Base-by-base conservation (phyloP, 1,284 basidiomycete species). In the Ustilago sp. region DNA sequence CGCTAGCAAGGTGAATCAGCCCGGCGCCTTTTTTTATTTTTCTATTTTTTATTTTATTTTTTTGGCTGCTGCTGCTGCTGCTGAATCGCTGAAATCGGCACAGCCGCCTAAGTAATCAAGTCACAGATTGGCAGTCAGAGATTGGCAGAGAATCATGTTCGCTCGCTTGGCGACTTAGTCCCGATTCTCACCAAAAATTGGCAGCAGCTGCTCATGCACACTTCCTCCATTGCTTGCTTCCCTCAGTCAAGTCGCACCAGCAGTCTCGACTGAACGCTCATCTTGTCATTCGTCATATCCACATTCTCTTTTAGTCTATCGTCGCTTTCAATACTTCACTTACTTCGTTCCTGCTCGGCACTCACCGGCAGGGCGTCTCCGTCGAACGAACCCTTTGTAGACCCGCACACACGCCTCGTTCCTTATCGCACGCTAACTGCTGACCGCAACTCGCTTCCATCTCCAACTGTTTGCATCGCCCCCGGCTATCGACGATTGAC, bases 221-320 rank as follows among this genome's bases (percentile, higher is more conserved):
- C 48, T 34, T 34, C 4, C 48, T 13, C 48, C 31, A 23, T 47
- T 55, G 8, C 9, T 15, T 45, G 43, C 43, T 45, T 45, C 19
- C n/a, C 19, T 19, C 43, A 45, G 7, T 19, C 39, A 66, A 59
- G 63, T 72, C 69, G 69, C 69, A 66, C 63, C 32, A 71, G 68
- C 64, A 60, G 52, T 66, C 43, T 35, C 31, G 34, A 50, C 47
- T 28, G 23, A 28, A 28, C 23, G 23, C 23, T 50, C 57, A 64
- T 35, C 58, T 23, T 19, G 23, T 31, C 17, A 72, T 67, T 72
- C 70, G 70, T 68, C 70, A 73, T 73, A 58, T 64, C 43, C 48
- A 34, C 62, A 55, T 11, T 15, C 48, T 58, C 65, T 68, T 68
- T 56, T 62, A 51, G 43, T 50, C 48, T 28, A 28, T 50, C 28